phyloP scores from a whole-genome alignment of 164 flowering plant genomes.

The Dillenia turbinata region DNA sequence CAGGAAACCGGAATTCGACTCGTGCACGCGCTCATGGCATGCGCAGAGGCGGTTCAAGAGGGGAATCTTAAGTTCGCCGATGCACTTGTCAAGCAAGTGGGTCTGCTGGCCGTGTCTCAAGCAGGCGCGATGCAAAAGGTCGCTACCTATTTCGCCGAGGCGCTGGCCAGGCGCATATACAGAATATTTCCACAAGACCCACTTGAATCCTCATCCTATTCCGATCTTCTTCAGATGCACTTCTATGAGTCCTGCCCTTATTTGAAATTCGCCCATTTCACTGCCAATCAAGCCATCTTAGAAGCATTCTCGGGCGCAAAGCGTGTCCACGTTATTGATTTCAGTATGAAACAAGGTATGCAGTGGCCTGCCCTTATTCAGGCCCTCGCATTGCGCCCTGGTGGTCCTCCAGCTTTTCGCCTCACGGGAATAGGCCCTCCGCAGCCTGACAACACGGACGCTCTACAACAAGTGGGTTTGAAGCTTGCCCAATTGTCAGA shows the following conservation, averaged over 20 bases:
- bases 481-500: slow-evolving; percentile 25
- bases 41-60: slow-evolving; percentile 58
- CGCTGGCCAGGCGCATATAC: slow-evolving; percentile 46
- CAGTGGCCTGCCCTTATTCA: slow-evolving; percentile 40
- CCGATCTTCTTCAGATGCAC: slow-evolving; percentile 25
- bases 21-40: slow-evolving; percentile 55
- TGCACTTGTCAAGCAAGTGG: slow-evolving; percentile 45
- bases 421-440: slow-evolving; percentile 33
- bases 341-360: slow-evolving; percentile 29
- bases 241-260: slow-evolving; percentile 31
- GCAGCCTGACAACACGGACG: slow-evolving; percentile 24
- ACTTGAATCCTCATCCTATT: slow-evolving; percentile 18
- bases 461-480: slow-evolving; percentile 29
- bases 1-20: slow-evolving; percentile 56
- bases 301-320: slow-evolving; percentile 23
- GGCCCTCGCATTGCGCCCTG: slow-evolving; percentile 28
- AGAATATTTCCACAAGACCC: slow-evolving; percentile 27
- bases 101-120: slow-evolving; percentile 39
- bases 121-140: slow-evolving; percentile 65
- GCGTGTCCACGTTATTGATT: slow-evolving; percentile 28
- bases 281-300: slow-evolving; percentile 33
- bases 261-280: slow-evolving; percentile 32
- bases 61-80: slow-evolving; percentile 36
- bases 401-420: slow-evolving; percentile 29
- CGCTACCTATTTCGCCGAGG: slow-evolving; percentile 67